Percentiles rank a stretch among this genome's conserved stretches.
Evolutionary conservation across 345 rosid species (phyloP).

Genomic region (Atalantia buxifolia): DNA sequence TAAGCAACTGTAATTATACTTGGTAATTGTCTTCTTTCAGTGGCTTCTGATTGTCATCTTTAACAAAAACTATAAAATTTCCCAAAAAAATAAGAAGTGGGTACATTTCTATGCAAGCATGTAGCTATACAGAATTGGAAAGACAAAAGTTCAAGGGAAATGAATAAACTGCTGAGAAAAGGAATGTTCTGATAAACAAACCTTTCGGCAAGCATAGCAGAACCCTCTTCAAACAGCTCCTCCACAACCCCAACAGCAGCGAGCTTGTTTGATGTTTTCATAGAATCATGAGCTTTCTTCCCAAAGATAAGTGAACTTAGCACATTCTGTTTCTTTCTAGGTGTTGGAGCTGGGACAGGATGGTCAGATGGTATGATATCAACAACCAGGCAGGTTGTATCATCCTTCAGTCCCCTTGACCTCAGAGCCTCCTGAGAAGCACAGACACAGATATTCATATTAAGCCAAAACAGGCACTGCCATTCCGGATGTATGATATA

Average conservation of each 20-base stretch:
- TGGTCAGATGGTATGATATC: slow-evolving; percentile 86
- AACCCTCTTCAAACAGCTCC: slow-evolving; percentile 99
- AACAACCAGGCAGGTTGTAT: slow-evolving; percentile 98
- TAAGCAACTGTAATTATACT: not conserved
- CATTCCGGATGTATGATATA: not conserved
- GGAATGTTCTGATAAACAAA: slow-evolving; percentile 16
- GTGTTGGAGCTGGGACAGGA: slow-evolving; percentile 62
- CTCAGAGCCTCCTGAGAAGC: slow-evolving; percentile 79
- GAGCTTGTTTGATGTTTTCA: slow-evolving; percentile 68
- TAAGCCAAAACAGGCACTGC: slow-evolving; percentile 3
- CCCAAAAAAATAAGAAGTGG: not conserved
- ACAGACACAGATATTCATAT: slow-evolving; percentile 12
- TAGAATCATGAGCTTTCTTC: slow-evolving; percentile 44
- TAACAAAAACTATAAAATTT: not conserved
- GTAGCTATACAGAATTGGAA: not conserved
- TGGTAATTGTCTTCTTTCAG: not conserved
- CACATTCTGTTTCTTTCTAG: slow-evolving; percentile 67
- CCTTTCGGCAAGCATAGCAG: slow-evolving; percentile 97
- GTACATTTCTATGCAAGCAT: not conserved
- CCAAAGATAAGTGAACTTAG: slow-evolving; percentile 63
- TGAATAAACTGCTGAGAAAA: not conserved
- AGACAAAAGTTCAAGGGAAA: not conserved
- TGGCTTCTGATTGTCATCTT: not conserved
- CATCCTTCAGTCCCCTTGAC: slow-evolving; percentile 97
- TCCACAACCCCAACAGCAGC: slow-evolving; percentile 93